Percentiles rank a stretch among this genome's conserved stretches.
These are phyloP conservation scores for Aspergillus tubingensis DNA, from an alignment of 2,329 filamentous ascomycete species.

Conservation along the genomic window DNA sequence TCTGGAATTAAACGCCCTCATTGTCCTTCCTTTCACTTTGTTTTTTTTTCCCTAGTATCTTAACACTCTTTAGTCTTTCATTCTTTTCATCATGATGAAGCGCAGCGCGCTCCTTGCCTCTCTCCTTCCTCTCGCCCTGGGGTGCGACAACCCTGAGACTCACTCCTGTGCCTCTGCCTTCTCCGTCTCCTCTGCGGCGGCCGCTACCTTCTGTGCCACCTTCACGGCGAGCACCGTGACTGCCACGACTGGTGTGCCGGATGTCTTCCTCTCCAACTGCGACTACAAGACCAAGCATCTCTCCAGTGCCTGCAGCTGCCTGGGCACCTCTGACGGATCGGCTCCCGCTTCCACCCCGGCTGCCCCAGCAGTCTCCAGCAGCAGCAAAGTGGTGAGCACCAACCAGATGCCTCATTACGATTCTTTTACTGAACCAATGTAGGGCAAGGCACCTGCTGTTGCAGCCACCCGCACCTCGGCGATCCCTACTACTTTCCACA, in stretches of 20 bases:
- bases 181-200: conserved; percentile 24
- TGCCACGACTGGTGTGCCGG: conserved; percentile 24
- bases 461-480: not conserved
- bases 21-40: not conserved
- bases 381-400: not conserved
- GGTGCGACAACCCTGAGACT: conserved; percentile 22
- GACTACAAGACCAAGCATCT: conserved; percentile 24
- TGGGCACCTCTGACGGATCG: conserved; percentile 18
- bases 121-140: conserved; percentile 25
- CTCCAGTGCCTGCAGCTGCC: conserved; percentile 29
- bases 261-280: conserved; percentile 22
- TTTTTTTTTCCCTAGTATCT: not conserved
- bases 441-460: conserved; percentile 2
- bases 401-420: too few species aligned
- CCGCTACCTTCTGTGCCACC: conserved; percentile 27
- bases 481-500: conserved; percentile 4
- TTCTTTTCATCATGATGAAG: conserved; percentile 20
- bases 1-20: not conserved
- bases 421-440: not conserved
- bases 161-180: conserved; percentile 27
- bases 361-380: not conserved
- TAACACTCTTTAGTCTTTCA: conserved; percentile 16
- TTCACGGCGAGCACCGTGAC: conserved; percentile 27
- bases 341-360: conserved; percentile 1
- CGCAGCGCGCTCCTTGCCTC: conserved; percentile 29